These are phyloP conservation scores for Dioscorea dumetorum DNA, from an alignment of 106 monocot genomes.

Conservation along the genomic window DNA sequence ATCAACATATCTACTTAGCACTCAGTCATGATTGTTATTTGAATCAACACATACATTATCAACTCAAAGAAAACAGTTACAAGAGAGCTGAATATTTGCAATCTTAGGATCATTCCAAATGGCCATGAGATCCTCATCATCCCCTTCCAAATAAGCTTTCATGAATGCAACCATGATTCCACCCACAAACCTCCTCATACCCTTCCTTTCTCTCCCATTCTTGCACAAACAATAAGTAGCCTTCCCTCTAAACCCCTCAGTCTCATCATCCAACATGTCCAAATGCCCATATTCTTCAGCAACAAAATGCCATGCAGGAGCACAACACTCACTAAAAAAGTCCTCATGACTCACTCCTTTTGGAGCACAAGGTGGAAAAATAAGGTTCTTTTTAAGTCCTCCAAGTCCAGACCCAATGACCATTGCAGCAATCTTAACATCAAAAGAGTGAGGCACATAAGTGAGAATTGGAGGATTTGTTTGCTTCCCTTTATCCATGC, in stretches of 20 bases:
- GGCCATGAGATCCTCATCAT: slow-evolving; percentile 20
- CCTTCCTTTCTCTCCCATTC: slow-evolving; percentile 38
- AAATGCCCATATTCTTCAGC: slow-evolving; percentile 74
- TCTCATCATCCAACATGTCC: slow-evolving; percentile 86
- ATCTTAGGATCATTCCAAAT: slow-evolving; percentile 22
- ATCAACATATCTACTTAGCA: too few species aligned
- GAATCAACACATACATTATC: too few species aligned
- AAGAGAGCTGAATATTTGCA: slow-evolving; percentile 39
- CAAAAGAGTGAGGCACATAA: slow-evolving; percentile 39
- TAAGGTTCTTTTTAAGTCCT: slow-evolving; percentile 28
- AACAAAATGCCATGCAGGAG: slow-evolving; percentile 55
- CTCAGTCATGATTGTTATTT: too few species aligned
- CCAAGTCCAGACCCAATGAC: slow-evolving; percentile 72
- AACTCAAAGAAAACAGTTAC: too few species aligned
- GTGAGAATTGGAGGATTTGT: slow-evolving; percentile 70
- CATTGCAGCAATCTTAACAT: slow-evolving; percentile 34
- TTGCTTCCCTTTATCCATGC: slow-evolving; percentile 59
- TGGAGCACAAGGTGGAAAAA: slow-evolving; percentile 78
- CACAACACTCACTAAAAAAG: slow-evolving; percentile 62
- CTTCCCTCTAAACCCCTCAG: slow-evolving; percentile 54
- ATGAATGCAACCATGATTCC: slow-evolving; percentile 74
- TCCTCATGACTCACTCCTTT: slow-evolving; percentile 68
- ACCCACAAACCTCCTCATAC: slow-evolving; percentile 77
- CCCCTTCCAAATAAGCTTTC: slow-evolving; percentile 41
- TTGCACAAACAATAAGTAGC: slow-evolving; percentile 55